These are phyloP conservation scores for Umbellularia californica DNA, from an alignment of 164 flowering plant species.

Conservation along the genomic window DNA sequence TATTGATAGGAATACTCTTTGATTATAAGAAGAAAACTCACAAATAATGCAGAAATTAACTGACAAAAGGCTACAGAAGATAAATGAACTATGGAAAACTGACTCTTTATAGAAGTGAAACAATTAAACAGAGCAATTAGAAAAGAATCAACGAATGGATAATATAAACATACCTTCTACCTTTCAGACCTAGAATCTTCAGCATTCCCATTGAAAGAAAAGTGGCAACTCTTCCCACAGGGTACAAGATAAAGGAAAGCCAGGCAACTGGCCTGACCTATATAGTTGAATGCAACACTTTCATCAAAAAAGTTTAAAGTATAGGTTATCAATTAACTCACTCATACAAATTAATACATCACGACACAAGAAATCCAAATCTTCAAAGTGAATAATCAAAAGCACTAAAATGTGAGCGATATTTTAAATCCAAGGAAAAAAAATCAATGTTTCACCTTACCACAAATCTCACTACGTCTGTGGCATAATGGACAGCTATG, in stretches of 20 bases:
- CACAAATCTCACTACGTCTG: constrained; percentile 96
- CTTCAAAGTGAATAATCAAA: neutral
- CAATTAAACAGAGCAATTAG: neutral
- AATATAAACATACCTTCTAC: constrained; percentile 62
- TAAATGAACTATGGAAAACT: neutral
- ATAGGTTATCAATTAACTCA: neutral
- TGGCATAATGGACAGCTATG: constrained; percentile 93
- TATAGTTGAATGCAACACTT: constrained; percentile 5
- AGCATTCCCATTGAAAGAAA: constrained; percentile 91
- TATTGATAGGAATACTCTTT: no score
- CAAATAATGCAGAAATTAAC: no score
- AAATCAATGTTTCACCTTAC: constrained; percentile 41
- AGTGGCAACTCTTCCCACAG: constrained; percentile 95
- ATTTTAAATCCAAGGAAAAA: constrained; percentile 1
- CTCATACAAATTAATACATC: neutral
- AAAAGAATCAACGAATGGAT: neutral
- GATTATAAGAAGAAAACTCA: no score
- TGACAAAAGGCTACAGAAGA: no score
- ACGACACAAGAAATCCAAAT: neutral
- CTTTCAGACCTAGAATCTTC: constrained; percentile 88
- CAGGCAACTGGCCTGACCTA: constrained; percentile 99
- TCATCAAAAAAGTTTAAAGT: neutral
- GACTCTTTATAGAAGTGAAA: neutral
- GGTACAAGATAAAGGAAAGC: constrained; percentile 93
- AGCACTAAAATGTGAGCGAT: neutral